Conservation (phyloP, 1,284 basidiomycete genomes). For the Mrakiaceae sp. region DNA sequence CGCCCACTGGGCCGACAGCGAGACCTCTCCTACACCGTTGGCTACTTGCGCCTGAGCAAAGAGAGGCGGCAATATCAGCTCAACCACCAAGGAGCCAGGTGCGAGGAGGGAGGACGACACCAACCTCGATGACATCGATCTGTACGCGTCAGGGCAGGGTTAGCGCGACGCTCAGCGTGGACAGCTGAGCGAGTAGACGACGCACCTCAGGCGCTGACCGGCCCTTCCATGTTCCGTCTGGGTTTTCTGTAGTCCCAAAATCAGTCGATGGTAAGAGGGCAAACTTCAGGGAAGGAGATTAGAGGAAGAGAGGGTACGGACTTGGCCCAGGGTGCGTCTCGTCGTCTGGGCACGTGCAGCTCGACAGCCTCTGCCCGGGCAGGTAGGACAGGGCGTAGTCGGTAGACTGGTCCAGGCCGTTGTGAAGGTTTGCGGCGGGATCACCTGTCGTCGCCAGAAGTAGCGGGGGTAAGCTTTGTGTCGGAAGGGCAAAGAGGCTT, state of each 20-base stretch:
- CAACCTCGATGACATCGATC: constrained; percentile 14
- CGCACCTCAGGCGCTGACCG: constrained; percentile 79
- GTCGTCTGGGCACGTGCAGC: constrained; percentile 66
- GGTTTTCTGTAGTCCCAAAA: constrained; percentile 25
- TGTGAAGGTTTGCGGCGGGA: constrained; percentile 40
- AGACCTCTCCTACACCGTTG: constrained; percentile 40
- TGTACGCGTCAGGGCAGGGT: neutral
- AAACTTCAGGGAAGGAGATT: neutral
- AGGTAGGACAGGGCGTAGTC: constrained; percentile 44
- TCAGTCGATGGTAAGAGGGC: neutral
- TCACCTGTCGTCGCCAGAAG: constrained; percentile 40
- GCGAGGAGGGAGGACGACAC: no score
- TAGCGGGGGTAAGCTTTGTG: constrained; percentile 25
- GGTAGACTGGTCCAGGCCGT: constrained; percentile 19
- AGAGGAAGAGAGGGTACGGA: neutral
- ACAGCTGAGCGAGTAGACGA: constrained; percentile 61
- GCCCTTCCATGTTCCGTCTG: constrained; percentile 61
- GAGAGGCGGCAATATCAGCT: no score
- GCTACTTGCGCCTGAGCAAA: constrained; percentile 39
- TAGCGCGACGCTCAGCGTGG: constrained; percentile 23
- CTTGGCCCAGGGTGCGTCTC: constrained; percentile 61
- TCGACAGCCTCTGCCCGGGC: constrained; percentile 67
- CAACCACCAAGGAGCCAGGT: no score
- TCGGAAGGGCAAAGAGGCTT: constrained; percentile 17
- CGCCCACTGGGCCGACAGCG: constrained; percentile 42